Base-by-base conservation (phyloP, 129 eudicot genomes). In the Lonicera japonica region DNA sequence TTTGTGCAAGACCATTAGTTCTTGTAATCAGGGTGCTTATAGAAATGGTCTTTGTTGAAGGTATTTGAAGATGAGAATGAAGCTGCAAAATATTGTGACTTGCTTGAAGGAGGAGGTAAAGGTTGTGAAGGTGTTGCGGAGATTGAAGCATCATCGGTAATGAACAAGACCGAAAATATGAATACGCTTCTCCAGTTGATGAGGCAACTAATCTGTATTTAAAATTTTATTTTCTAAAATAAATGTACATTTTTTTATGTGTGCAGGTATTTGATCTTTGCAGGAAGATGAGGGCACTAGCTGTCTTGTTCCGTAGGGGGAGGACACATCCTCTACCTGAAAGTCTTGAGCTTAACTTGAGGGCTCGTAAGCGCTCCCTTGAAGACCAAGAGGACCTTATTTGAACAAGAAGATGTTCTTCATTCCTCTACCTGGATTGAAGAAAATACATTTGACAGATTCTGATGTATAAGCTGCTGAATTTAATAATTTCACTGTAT, bases 81-180 rank as follows among this genome's bases (percentile, higher is more conserved):
- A 72, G 99, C 99, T 56, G 87, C 85, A 58, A 94, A 70, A 71
- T 94, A 94, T 66, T 94, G 99, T 68, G 96, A 85, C 58, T 71
- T 94, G 66, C 77, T 94, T 48, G 95, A 92, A 78, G 99, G 99
- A 55, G 96, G 98, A 64, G 98, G 95, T 55, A 95, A 87, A 82
- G 92, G 78, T 0, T 94, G 99, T 65, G 96, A 94, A 88, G 99
- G 99, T 25, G 92, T 94, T 54, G 95, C 95, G 29, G 99, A 94
- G 72, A 84, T 94, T 66, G 99, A 94, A 64, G 96, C 99, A 45
- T 88, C 99, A 59, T 85, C 87, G 34, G 99, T 94, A 81, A 80
- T 92, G 58, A 74, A 24, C 66, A 14, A 12, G 8, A 18, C 29
- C 50, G 8, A 43, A 43, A 8, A 14, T 8, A 1, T 12, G 8